Conservation (phyloP, 1,284 basidiomycete species). For the Ganoderma leucocontextum region DNA sequence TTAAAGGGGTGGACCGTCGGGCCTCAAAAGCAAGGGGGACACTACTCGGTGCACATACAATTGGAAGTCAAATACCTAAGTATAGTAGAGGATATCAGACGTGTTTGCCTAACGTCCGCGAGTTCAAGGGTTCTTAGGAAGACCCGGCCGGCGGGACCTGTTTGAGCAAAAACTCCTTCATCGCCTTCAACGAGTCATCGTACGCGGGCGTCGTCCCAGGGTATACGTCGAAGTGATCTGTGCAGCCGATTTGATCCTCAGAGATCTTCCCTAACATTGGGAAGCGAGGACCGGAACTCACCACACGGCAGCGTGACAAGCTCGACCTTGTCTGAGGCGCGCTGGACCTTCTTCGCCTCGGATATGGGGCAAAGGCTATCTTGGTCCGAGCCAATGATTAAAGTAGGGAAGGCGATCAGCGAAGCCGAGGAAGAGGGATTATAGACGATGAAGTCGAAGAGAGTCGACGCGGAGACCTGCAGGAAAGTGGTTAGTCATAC, state of each 20-base stretch:
- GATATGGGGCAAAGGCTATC: conserved; percentile 25
- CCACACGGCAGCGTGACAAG: conserved; percentile 16
- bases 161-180: conserved; percentile 29
- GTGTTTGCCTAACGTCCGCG: neutral
- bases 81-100: neutral
- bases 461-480: conserved; percentile 28
- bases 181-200: conserved; percentile 24
- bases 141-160: conserved; percentile 3
- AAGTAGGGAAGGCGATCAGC: conserved; percentile 23
- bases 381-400: conserved; percentile 19
- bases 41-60: neutral
- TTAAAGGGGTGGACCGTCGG: neutral
- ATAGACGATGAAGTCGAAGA: conserved; percentile 30
- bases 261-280: neutral
- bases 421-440: conserved; percentile 20
- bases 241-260: neutral
- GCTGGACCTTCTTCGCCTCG: conserved; percentile 17
- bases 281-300: conserved; percentile 2
- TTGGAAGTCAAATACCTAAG: too few species aligned
- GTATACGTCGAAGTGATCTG: conserved; percentile 32
- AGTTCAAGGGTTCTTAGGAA: neutral
- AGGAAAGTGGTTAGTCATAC: neutral
- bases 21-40: neutral
- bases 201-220: conserved; percentile 15
- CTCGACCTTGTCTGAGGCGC: conserved; percentile 17